phyloP scores from a whole-genome alignment of 306 rosid genomes.

The Glycine latifolia region DNA sequence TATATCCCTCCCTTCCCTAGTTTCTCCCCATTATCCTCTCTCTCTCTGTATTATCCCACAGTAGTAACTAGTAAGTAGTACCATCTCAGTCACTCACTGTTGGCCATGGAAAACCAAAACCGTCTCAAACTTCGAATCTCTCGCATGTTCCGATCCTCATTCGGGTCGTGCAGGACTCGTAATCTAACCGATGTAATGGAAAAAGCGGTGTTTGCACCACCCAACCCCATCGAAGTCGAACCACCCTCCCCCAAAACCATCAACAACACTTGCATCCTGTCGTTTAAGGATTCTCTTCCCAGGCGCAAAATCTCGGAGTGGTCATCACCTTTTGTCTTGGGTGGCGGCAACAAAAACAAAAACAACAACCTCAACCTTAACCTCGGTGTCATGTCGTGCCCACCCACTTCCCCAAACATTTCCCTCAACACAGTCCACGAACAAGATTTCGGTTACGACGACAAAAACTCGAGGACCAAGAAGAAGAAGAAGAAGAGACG shows the following conservation, averaged over 20 bases:
- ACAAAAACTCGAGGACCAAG: slow-evolving; percentile 25
- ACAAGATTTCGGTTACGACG: slow-evolving; percentile 29
- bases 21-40: background rate
- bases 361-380: background rate
- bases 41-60: too few species aligned
- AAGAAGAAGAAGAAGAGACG: slow-evolving; percentile 54
- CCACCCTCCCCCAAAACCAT: slow-evolving; percentile 45
- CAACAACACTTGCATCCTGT: slow-evolving; percentile 40
- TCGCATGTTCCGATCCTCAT: slow-evolving; percentile 84
- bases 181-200: slow-evolving; percentile 71
- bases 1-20: slow-evolving; percentile 12
- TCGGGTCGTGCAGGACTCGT: slow-evolving; percentile 78
- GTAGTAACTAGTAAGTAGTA: too few species aligned
- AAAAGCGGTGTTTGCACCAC: slow-evolving; percentile 58
- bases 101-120: slow-evolving; percentile 72
- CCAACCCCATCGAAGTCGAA: slow-evolving; percentile 19
- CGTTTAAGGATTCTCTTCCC: slow-evolving; percentile 55
- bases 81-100: background rate
- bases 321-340: slow-evolving; percentile 52
- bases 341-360: background rate
- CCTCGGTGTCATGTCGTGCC: slow-evolving; percentile 43
- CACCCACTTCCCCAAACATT: slow-evolving; percentile 59
- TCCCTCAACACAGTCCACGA: slow-evolving; percentile 55
- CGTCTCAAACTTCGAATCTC: slow-evolving; percentile 74
- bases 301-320: slow-evolving; percentile 60